These are phyloP conservation scores for Aspergillus baeticus DNA, from an alignment of 495 filamentous ascomycete species.

Conservation along the genomic window DNA sequence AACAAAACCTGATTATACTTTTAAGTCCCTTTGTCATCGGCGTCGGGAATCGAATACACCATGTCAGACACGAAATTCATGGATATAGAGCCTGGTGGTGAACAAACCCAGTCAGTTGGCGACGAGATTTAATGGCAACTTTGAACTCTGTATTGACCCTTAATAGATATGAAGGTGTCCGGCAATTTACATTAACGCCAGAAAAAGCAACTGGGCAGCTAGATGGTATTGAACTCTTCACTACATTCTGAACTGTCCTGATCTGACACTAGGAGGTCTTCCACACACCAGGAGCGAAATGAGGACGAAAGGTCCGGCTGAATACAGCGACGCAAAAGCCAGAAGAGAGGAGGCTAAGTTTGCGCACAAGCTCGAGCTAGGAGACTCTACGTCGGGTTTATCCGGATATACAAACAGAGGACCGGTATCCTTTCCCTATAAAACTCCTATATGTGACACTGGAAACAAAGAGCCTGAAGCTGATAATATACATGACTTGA, in stretches of 20 bases:
- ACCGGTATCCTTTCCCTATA: conserved; percentile 30
- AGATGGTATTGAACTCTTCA: conserved; percentile 40
- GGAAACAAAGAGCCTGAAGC: conserved; percentile 32
- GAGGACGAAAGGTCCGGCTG: conserved; percentile 13
- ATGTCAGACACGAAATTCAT: conserved; percentile 5
- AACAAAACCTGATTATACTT: too few species aligned
- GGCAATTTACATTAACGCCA: conserved; percentile 45
- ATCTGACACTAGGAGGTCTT: conserved; percentile 15
- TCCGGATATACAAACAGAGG: conserved; percentile 30
- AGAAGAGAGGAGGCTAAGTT: conserved; percentile 24
- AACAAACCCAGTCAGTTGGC: conserved; percentile 8
- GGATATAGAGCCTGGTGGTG: conserved; percentile 9
- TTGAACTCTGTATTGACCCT: conserved; percentile 6
- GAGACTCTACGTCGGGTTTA: conserved; percentile 16
- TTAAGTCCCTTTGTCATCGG: too few species aligned
- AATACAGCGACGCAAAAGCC: conserved; percentile 5
- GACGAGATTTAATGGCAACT: neutral
- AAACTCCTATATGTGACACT: conserved; percentile 21
- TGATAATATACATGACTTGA: conserved; percentile 47
- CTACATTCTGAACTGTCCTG: neutral
- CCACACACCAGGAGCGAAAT: conserved; percentile 35
- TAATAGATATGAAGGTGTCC: conserved; percentile 60
- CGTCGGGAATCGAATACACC: neutral
- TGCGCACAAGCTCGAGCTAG: conserved; percentile 33
- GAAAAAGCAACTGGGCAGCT: conserved; percentile 59